phyloP scores from a whole-genome alignment of 1,139 yeast genomes.

The Diutina siamensis region DNA sequence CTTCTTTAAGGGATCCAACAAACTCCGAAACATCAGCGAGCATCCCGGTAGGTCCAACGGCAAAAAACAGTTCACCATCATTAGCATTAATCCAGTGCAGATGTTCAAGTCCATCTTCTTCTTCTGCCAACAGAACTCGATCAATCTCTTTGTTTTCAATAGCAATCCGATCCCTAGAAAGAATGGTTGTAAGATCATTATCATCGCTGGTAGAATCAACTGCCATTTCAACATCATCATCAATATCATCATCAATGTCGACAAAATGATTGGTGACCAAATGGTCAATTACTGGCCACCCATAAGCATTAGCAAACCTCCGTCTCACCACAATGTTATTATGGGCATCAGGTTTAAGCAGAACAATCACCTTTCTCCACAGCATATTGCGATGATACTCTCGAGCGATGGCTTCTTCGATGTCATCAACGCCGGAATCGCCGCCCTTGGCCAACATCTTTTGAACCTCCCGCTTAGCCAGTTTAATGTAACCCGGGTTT shows the following conservation, averaged over 20 bases:
- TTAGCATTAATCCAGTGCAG: conserved; percentile 42
- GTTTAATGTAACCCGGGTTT: conserved; percentile 9
- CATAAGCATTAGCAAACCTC: conserved; percentile 85
- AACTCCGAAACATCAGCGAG: conserved; percentile 50
- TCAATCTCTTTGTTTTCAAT: conserved; percentile 25
- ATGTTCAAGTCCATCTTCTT: conserved; percentile 10
- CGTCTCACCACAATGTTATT: conserved; percentile 86
- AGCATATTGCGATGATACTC: conserved; percentile 76
- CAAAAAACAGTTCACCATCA: conserved; percentile 40
- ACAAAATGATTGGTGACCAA: conserved; percentile 56
- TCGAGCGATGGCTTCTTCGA: conserved; percentile 81
- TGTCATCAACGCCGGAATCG: conserved; percentile 7
- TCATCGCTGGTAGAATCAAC: conserved; percentile 9
- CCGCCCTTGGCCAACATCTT: too few species aligned
- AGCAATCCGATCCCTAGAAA: conserved; percentile 25
- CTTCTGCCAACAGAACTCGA: conserved; percentile 7
- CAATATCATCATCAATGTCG: conserved; percentile 8
- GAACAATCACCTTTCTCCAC: conserved; percentile 90
- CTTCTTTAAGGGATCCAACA: conserved; percentile 28
- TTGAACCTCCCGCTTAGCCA: too few species aligned
- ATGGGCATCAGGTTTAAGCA: conserved; percentile 87
- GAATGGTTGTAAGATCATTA: conserved; percentile 18
- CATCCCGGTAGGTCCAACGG: conserved; percentile 64
- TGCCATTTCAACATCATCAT: conserved; percentile 6
- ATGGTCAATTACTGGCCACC: conserved; percentile 91